phyloP scores from a whole-genome alignment of 2,329 filamentous ascomycete genomes.

The Didymella lethalis region DNA sequence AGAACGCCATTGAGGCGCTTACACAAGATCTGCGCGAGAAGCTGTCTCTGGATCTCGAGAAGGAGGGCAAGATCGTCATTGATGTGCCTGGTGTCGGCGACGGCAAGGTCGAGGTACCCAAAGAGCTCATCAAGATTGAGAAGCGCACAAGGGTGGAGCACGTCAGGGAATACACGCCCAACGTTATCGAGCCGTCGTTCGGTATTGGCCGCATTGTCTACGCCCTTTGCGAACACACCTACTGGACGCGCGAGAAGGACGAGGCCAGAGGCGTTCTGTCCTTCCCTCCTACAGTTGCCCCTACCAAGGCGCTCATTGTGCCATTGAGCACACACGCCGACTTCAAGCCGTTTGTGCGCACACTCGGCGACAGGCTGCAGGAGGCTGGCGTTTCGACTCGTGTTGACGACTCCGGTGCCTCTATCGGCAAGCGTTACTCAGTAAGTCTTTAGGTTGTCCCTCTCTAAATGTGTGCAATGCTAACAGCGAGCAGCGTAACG shows the following conservation, averaged over 20 bases:
- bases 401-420: constrained; percentile 88
- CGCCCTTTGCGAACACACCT: constrained; percentile 91
- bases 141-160: constrained; percentile 84
- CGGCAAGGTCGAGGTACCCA: constrained; percentile 79
- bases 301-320: constrained; percentile 92
- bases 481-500: constrained; percentile 69
- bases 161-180: constrained; percentile 89
- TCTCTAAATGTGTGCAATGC: constrained; percentile 1
- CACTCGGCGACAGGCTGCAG: constrained; percentile 78
- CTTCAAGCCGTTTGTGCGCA: constrained; percentile 79
- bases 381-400: constrained; percentile 80
- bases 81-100: constrained; percentile 72
- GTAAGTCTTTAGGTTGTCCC: constrained; percentile 26
- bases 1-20: constrained; percentile 77
- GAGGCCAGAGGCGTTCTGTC: constrained; percentile 83
- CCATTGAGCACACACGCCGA: constrained; percentile 82
- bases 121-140: constrained; percentile 83
- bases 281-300: constrained; percentile 81
- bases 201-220: constrained; percentile 96
- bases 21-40: constrained; percentile 83
- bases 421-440: constrained; percentile 87
- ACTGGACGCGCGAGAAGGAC: constrained; percentile 87
- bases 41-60: constrained; percentile 75
- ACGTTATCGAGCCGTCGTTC: constrained; percentile 97
- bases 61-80: constrained; percentile 77